Conservation (phyloP, 2,329 filamentous ascomycete genomes). For the Cladosporium velox region DNA sequence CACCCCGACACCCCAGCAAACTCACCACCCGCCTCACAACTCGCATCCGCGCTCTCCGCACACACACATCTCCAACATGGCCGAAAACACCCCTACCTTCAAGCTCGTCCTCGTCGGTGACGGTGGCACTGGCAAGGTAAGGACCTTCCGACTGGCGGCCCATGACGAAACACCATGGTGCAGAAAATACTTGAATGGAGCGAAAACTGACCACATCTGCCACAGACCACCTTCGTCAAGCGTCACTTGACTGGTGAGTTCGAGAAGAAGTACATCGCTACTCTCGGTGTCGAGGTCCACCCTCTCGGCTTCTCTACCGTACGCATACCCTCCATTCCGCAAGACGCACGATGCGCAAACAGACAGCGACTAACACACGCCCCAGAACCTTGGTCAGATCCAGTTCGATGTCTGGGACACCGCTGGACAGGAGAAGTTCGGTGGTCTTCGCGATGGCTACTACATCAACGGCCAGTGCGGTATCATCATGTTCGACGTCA, state of each 20-base stretch:
- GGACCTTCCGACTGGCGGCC: conserved; percentile 32
- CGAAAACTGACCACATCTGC: not conserved
- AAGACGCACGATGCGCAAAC: conserved; percentile 19
- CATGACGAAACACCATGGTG: not conserved
- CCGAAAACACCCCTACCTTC: conserved; percentile 69
- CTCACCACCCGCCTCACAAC: not conserved
- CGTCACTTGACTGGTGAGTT: conserved; percentile 99
- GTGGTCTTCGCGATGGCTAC: conserved; percentile 98
- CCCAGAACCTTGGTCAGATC: conserved; percentile 85
- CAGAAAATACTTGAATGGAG: not conserved
- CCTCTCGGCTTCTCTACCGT: conserved; percentile 97
- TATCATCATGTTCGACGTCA: conserved; percentile 99
- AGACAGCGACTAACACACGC: conserved; percentile 30
- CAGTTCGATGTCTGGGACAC: conserved; percentile 99
- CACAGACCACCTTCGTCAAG: conserved; percentile 99
- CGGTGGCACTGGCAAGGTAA: conserved; percentile 98
- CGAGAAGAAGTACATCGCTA: conserved; percentile 99
- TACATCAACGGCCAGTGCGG: conserved; percentile 99
- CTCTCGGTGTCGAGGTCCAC: conserved; percentile 98
- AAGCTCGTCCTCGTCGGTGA: conserved; percentile 99
- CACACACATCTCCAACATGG: conserved; percentile 17
- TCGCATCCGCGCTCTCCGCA: conserved; percentile 8
- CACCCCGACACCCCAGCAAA: not conserved
- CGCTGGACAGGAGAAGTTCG: conserved; percentile 98
- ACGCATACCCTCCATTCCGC: conserved; percentile 48